Evolutionary conservation across 1,284 basidiomycete species (phyloP).

Genomic region (Ceratobasidium papillatum): DNA sequence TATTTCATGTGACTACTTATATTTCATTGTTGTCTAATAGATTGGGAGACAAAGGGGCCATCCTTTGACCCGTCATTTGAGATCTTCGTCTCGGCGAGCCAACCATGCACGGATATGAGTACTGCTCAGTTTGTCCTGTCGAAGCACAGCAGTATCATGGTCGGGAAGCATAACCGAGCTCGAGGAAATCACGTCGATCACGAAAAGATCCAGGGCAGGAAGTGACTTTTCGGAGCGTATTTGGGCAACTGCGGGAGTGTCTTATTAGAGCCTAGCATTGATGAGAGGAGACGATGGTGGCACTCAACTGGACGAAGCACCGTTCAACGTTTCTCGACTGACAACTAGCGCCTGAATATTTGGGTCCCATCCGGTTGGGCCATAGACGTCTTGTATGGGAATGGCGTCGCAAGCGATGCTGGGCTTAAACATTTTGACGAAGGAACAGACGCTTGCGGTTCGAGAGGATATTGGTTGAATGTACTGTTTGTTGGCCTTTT

Average conservation of each 20-base stretch:
- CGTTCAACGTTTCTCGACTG: conserved; percentile 82
- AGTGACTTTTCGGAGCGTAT: conserved; percentile 65
- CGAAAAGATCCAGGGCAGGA: conserved; percentile 70
- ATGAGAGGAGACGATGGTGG: not conserved
- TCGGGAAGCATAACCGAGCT: conserved; percentile 64
- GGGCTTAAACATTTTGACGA: conserved; percentile 74
- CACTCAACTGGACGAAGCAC: conserved; percentile 71
- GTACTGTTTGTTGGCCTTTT: conserved; percentile 75
- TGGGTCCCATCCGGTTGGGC: conserved; percentile 85
- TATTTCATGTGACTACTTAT: not conserved
- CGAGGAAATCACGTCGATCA: conserved; percentile 88
- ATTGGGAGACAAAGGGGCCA: not conserved
- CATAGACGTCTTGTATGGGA: conserved; percentile 82
- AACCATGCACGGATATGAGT: conserved; percentile 90
- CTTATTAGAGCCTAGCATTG: conserved; percentile 12
- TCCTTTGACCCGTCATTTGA: not conserved
- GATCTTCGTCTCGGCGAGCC: conserved; percentile 46
- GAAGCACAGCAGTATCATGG: conserved; percentile 71
- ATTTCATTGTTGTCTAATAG: not conserved
- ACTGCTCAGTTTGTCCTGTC: conserved; percentile 87
- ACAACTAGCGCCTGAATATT: conserved; percentile 88
- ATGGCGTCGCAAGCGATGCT: conserved; percentile 70
- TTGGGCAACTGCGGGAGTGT: conserved; percentile 63
- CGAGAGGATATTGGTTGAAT: conserved; percentile 74
- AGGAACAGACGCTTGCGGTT: conserved; percentile 63